Percentiles rank a stretch among this genome's conserved stretches.
These are phyloP conservation scores for Backusella liffmaniae DNA, from an alignment of 192 early-diverging fungal species.

Conservation along the genomic window DNA sequence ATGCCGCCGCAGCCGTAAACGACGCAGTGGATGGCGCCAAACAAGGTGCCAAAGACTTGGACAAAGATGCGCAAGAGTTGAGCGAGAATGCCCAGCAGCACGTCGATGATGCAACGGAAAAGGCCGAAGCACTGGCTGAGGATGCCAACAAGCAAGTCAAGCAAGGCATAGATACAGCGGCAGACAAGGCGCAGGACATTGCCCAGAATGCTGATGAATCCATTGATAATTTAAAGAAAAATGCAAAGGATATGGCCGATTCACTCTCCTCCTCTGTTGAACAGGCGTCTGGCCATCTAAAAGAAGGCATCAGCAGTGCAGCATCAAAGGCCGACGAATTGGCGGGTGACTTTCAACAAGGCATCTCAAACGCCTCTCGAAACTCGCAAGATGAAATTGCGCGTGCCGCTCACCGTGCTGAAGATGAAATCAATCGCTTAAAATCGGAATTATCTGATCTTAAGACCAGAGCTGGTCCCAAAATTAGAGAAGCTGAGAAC, in stretches of 20 bases:
- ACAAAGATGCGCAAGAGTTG: neutral
- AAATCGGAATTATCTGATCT: constrained; percentile 21
- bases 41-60: neutral
- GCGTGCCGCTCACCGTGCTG: neutral
- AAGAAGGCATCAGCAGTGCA: neutral
- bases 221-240: neutral
- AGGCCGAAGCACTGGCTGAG: neutral
- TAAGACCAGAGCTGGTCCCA: constrained; percentile 14
- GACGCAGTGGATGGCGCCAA: neutral
- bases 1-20: neutral
- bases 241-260: neutral
- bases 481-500: constrained; percentile 27
- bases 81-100: neutral
- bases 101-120: neutral
- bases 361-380: neutral
- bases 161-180: neutral
- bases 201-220: neutral
- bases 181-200: neutral
- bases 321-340: constrained; percentile 14
- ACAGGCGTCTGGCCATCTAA: neutral
- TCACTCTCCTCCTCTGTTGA: neutral
- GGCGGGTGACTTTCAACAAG: neutral
- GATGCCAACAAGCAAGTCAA: neutral
- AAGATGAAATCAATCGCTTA: constrained; percentile 24
- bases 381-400: constrained; percentile 14